Evolutionary conservation across 2,329 filamentous ascomycete genomes (phyloP), one percentile per base, ranked within the genome.

Genomic region (Botrytis aclada): DNA sequence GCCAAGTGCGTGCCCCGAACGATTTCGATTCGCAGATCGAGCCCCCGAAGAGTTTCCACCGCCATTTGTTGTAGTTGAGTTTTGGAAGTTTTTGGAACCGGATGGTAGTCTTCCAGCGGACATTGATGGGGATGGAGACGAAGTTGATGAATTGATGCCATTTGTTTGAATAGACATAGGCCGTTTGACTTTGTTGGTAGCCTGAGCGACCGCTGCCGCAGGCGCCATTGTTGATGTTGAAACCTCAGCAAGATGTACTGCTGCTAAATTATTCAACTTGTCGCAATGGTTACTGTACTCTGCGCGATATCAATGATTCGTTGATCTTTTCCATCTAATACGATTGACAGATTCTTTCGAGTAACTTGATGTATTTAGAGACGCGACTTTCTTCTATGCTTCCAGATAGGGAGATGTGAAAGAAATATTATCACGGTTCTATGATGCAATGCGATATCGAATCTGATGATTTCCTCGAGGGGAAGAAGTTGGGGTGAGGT

Each of bases 161-260:
- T 81, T 81, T 60, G 79, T 81, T 72, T 80, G 79, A 45, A 92
- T 88, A 62, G 89, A 89, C 70, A 88, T 84, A 74, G 89, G 90
- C 51, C 91, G 90, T 83, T 93, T 94, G 76, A 88, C 86, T 83
- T 93, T 94, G 39, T 76, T 74, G 41, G 77, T 73, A 71, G 78
- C 75, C 75, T 79, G 79, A 25, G 72, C 73, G 70, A 75, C 74
- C 29, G 78, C 77, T 58, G 77, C 76, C 14, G 77, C 78, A 41
- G 80, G 79, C 29, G 80, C 80, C 80, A 81, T 81, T 62, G 18
- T n/a, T 32, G 51, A 39, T 5, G 32, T 34, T 14, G 22, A 34
- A 56, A 51, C 14, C 34, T 12, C 9, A 39, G 54, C 37, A 51
- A 32, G 61, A 66, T 63, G n/a, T 66, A 54, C 32, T 56, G 51